phyloP scores from a whole-genome alignment of 2,329 filamentous ascomycete species.

The Aphanoascus verrucosus region DNA sequence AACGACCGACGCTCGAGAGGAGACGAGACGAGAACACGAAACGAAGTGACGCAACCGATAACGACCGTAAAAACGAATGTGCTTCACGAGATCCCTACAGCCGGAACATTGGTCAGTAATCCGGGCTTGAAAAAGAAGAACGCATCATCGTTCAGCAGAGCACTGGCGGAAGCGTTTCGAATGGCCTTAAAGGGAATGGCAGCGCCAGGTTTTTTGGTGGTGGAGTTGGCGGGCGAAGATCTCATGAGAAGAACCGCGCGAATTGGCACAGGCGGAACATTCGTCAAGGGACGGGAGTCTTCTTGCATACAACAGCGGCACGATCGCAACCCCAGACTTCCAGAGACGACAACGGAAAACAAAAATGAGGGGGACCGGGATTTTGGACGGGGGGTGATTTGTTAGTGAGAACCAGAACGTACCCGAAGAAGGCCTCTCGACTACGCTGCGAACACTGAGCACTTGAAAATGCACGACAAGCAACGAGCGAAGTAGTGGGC shows the following conservation, averaged over 20 bases:
- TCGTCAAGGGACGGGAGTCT: too few species aligned
- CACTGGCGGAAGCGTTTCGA: neutral
- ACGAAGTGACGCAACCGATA: slow-evolving; percentile 7
- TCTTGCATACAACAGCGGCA: too few species aligned
- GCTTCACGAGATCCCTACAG: neutral
- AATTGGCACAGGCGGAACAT: neutral
- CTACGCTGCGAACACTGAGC: neutral
- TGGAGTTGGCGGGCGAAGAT: slow-evolving; percentile 3
- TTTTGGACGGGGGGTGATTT: too few species aligned
- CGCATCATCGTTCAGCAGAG: neutral
- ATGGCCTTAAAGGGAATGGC: neutral
- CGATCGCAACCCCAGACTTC: too few species aligned
- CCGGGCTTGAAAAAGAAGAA: neutral
- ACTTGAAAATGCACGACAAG: neutral
- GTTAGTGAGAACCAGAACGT: neutral
- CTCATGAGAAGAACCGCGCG: neutral
- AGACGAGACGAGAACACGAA: too few species aligned
- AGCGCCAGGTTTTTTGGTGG: slow-evolving; percentile 1
- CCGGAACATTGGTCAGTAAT: neutral
- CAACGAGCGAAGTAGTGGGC: neutral
- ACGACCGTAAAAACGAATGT: neutral
- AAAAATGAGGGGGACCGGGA: too few species aligned
- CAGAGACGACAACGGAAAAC: too few species aligned
- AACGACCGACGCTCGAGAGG: too few species aligned
- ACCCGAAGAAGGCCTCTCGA: neutral